These are phyloP conservation scores for Lipomyces orientalis DNA, from an alignment of 805 yeast species.

Conservation along the genomic window DNA sequence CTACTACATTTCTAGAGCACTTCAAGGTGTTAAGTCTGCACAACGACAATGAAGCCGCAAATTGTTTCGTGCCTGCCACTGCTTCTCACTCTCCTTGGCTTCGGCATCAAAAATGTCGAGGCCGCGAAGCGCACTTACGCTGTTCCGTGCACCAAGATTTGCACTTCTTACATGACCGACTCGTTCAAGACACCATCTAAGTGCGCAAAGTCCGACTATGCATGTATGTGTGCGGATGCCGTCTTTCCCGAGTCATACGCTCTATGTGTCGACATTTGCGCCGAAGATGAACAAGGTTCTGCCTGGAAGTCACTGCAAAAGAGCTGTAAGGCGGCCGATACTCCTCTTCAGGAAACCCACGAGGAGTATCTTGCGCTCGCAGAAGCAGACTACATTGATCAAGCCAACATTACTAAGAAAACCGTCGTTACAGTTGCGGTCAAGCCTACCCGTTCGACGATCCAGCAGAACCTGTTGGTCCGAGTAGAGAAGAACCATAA, in stretches of 20 bases:
- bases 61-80: background rate
- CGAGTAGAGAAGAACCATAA: slow-evolving; percentile 21
- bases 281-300: background rate
- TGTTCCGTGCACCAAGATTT: slow-evolving; percentile 3
- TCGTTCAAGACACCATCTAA: slow-evolving; percentile 12
- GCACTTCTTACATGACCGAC: background rate
- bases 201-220: slow-evolving; percentile 7
- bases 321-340: slow-evolving; percentile 19
- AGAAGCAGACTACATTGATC: slow-evolving; percentile 14
- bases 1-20: background rate
- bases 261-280: slow-evolving; percentile 20
- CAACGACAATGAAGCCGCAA: background rate
- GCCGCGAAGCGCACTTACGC: background rate
- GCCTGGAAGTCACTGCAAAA: slow-evolving; percentile 19
- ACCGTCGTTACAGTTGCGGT: slow-evolving; percentile 19
- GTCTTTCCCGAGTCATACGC: slow-evolving; percentile 28
- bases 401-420: slow-evolving; percentile 11
- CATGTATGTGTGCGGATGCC: slow-evolving; percentile 21
- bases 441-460: background rate
- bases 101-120: background rate
- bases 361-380: slow-evolving; percentile 17
- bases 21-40: background rate
- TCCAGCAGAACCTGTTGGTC: slow-evolving; percentile 9
- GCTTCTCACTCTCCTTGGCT: background rate
- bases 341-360: slow-evolving; percentile 4